These are phyloP conservation scores for Fusarium acutatum DNA, from an alignment of 2,329 filamentous ascomycete genomes.

Conservation along the genomic window DNA sequence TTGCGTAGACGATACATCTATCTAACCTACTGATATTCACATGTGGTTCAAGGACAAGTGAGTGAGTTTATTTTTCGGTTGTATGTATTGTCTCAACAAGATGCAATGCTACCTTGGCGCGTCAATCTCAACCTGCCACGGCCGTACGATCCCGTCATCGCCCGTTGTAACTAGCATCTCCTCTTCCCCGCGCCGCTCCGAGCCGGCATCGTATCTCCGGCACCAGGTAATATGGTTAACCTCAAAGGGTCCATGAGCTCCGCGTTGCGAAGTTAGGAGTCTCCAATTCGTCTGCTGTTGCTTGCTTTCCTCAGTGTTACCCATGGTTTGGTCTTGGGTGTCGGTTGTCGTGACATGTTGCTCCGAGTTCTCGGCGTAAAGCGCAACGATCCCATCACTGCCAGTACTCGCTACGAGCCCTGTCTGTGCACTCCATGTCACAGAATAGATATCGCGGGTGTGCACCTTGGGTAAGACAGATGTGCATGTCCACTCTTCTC, in stretches of 20 bases:
- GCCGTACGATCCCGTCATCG: conserved; percentile 87
- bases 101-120: conserved; percentile 17
- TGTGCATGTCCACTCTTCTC: conserved; percentile 87
- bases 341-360: conserved; percentile 36
- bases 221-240: conserved; percentile 94
- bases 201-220: conserved; percentile 73
- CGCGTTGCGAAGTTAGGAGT: conserved; percentile 72
- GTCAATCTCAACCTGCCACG: conserved; percentile 71
- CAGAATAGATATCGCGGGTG: conserved; percentile 82
- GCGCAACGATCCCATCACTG: conserved; percentile 81
- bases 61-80: neutral
- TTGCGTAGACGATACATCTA: neutral
- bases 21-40: neutral
- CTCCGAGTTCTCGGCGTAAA: conserved; percentile 62
- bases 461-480: conserved; percentile 78
- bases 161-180: conserved; percentile 92
- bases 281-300: conserved; percentile 66
- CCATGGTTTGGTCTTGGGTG: conserved; percentile 38
- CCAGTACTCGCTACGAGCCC: conserved; percentile 88
- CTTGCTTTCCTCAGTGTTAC: conserved; percentile 9
- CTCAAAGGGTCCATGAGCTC: conserved; percentile 91
- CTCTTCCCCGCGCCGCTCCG: conserved; percentile 65
- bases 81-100: neutral
- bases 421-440: conserved; percentile 80
- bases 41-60: neutral